Conservation (phyloP, 1,139 yeast species). For the Geotrichum europaeum region DNA sequence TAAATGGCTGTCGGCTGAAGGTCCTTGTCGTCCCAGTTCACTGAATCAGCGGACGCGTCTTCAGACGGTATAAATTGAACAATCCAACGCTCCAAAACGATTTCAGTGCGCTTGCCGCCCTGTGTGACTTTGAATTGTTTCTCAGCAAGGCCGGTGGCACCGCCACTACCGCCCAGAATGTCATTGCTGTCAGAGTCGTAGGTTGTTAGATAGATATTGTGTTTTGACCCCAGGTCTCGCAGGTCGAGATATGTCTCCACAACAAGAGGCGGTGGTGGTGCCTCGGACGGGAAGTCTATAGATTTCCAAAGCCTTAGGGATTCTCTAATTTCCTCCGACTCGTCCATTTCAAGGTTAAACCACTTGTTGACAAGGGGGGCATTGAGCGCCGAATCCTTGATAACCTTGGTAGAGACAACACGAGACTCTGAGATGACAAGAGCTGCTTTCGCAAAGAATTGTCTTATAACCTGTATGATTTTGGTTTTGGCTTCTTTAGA, state of each 20-base stretch:
- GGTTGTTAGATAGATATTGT: conserved; percentile 40
- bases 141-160: conserved; percentile 44
- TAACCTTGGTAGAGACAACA: neutral
- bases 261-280: conserved; percentile 50
- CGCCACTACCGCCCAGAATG: conserved; percentile 30
- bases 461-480: neutral
- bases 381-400: neutral
- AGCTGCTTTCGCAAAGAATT: conserved; percentile 5
- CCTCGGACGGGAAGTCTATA: conserved; percentile 21
- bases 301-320: conserved; percentile 59
- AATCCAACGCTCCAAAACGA: conserved; percentile 90
- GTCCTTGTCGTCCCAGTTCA: conserved; percentile 50
- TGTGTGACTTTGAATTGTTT: conserved; percentile 46
- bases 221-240: conserved; percentile 52
- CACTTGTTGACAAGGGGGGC: conserved; percentile 31
- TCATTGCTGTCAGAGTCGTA: neutral
- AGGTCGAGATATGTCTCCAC: conserved; percentile 80
- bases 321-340: conserved; percentile 44
- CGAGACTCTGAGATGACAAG: conserved; percentile 1
- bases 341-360: conserved; percentile 62
- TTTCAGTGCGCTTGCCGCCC: conserved; percentile 60
- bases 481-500: neutral
- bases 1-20: conserved; percentile 49
- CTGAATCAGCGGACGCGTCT: conserved; percentile 46
- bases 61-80: conserved; percentile 68